Evolutionary conservation across 2,329 filamentous ascomycete species (phyloP), one percentile per base, ranked within the genome.

Genomic region (Paraphoma chrysanthemicola): DNA sequence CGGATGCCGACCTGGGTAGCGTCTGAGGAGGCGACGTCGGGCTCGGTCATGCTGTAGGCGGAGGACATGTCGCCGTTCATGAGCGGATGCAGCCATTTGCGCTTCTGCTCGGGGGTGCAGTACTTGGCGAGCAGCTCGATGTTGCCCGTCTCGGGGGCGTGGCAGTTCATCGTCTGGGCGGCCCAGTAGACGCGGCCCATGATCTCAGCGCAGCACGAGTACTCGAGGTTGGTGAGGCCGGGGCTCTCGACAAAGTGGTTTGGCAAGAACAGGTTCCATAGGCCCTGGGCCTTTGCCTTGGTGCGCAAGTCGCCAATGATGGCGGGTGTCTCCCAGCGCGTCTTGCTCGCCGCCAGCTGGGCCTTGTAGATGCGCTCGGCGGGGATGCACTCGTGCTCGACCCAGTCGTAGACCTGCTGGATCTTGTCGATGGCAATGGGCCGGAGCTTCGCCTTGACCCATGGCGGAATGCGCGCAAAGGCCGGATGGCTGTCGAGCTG

Each of bases 91-190:
- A 83, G 74, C 81, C 81, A 84, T 57, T 78, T 76, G 65, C 80
- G 74, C 74, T 83, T 83, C 59, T 83, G 81, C 51, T 77, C 78
- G 1, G 78, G 71, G 12, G 76, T 82, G 66, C 81, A 82, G 73
- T 82, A 84, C 68, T 83, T 82, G 38, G 81, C 81, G 30, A 83
- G 76, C 9, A 84, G 78, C 63, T 84, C 82, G 68, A 84, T 83
- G 67, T 83, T 84, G 30, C 82, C 81, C 6, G 81, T 82, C 41
- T 82, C 80, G 16, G 80, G 81, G 2, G 82, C 81, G 51, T 78
- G 76, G 58, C 78, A 79, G 60, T 79, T 79, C 75, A 79, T 78
- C 0, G 78, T 79, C 78, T 79, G 49, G 1, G 76, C 75, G 39
- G 78, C 79, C 79, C 78, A 80, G 58, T 81, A 81, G 36, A 78